phyloP scores from a whole-genome alignment of 148 eudicot genomes.

The Suaeda aralocaspica region DNA sequence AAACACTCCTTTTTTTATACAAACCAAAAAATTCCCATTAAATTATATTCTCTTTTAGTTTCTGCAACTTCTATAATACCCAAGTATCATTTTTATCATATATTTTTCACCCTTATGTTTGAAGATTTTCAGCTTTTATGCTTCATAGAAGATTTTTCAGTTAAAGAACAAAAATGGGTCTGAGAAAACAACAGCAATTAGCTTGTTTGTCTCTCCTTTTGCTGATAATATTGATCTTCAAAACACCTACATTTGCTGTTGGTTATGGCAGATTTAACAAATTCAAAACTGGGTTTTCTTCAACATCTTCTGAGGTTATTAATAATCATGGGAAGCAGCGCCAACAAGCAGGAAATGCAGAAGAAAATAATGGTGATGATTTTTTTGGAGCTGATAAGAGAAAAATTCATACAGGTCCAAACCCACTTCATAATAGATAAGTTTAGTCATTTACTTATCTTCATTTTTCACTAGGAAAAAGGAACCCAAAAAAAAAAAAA shows the following conservation, averaged over 20 bases:
- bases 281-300: conserved; percentile 23
- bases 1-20: conserved; percentile 8
- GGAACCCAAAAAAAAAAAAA: neutral
- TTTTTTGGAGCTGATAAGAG: conserved; percentile 70
- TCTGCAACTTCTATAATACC: neutral
- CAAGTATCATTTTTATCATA: neutral
- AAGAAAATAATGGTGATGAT: conserved; percentile 23
- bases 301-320: conserved; percentile 7
- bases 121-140: neutral
- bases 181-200: conserved; percentile 36
- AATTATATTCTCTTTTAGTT: neutral
- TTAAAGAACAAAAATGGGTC: conserved; percentile 21
- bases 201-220: conserved; percentile 36
- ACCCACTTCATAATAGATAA: conserved; percentile 90
- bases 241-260: conserved; percentile 27
- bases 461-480: neutral
- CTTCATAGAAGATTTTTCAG: neutral
- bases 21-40: conserved; percentile 3
- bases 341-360: conserved; percentile 7
- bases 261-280: conserved; percentile 39
- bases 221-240: conserved; percentile 37
- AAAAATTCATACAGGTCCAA: conserved; percentile 81
- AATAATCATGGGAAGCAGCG: conserved; percentile 1
- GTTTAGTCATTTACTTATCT: conserved; percentile 12
- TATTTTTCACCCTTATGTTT: conserved; percentile 13